Conservation (phyloP, 768 basidiomycete species). For the Termitomyces heimii region DNA sequence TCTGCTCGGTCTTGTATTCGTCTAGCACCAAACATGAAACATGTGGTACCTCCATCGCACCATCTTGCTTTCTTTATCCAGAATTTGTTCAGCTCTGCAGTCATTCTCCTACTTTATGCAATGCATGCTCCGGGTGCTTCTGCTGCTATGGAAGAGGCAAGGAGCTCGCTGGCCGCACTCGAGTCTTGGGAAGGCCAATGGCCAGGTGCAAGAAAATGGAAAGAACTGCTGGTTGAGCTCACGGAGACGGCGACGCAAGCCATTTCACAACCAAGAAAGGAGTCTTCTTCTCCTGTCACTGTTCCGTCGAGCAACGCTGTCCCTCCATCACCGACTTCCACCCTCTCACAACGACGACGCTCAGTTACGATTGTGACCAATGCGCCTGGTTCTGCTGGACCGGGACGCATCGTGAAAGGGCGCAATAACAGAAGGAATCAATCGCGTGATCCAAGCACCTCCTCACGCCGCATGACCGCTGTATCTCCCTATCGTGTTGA, state of each 20-base stretch:
- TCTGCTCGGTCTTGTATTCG: slow-evolving; percentile 84
- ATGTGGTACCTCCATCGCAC: slow-evolving; percentile 79
- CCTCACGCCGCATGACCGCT: slow-evolving; percentile 48
- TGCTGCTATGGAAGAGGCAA: slow-evolving; percentile 80
- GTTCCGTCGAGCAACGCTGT: slow-evolving; percentile 3
- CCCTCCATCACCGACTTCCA: slow-evolving; percentile 17
- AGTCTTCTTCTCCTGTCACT: slow-evolving; percentile 4
- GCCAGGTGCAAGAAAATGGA: slow-evolving; percentile 87
- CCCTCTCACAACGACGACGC: slow-evolving; percentile 42
- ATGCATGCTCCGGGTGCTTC: slow-evolving; percentile 68
- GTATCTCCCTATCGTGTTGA: slow-evolving; percentile 64
- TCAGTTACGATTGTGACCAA: slow-evolving; percentile 48
- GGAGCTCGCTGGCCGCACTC: slow-evolving; percentile 61
- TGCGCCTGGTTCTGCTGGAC: slow-evolving; percentile 25
- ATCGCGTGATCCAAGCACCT: slow-evolving; percentile 49
- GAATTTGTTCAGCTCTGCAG: slow-evolving; percentile 83
- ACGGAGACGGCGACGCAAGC: slow-evolving; percentile 66
- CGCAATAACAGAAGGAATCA: slow-evolving; percentile 48
- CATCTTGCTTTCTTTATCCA: slow-evolving; percentile 89
- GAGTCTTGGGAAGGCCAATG: slow-evolving; percentile 82
- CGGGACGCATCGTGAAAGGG: slow-evolving; percentile 42
- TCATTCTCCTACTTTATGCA: slow-evolving; percentile 78
- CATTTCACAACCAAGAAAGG: slow-evolving; percentile 34
- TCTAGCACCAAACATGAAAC: slow-evolving; percentile 79
- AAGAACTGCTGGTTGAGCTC: slow-evolving; percentile 68